Percentiles rank a stretch among this genome's conserved stretches.
phyloP scores from a whole-genome alignment of 2,329 filamentous ascomycete genomes.

The Dactylellina haptotyla region DNA sequence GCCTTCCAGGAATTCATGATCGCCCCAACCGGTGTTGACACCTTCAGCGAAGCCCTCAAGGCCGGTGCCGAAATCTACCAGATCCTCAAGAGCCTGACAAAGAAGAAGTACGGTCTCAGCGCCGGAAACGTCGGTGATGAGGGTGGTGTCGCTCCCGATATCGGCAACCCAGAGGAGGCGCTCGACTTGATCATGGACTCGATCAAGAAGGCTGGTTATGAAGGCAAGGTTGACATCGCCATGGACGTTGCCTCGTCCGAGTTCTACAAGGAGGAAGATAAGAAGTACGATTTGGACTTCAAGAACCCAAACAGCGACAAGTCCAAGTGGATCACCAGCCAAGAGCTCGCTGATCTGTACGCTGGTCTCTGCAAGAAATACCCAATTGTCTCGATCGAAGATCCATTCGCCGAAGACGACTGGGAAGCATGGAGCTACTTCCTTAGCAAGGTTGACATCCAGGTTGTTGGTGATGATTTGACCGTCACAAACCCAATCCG shows the following conservation, averaged over 20 bases:
- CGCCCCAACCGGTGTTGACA: slow-evolving; percentile 81
- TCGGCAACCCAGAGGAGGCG: slow-evolving; percentile 95
- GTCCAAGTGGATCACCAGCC: slow-evolving; percentile 98
- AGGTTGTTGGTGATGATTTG: slow-evolving; percentile 96
- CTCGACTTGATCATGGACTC: slow-evolving; percentile 94
- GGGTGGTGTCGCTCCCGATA: slow-evolving; percentile 99
- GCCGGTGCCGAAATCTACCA: slow-evolving; percentile 98
- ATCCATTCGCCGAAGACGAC: slow-evolving; percentile 99
- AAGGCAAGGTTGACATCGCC: slow-evolving; percentile 94
- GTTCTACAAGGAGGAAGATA: slow-evolving; percentile 96
- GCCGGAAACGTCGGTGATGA: slow-evolving; percentile 99
- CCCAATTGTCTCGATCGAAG: slow-evolving; percentile 98
- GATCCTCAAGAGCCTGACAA: slow-evolving; percentile 92
- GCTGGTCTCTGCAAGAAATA: slow-evolving; percentile 89
- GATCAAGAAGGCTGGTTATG: slow-evolving; percentile 95
- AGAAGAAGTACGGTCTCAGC: slow-evolving; percentile 99
- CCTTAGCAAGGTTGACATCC: slow-evolving; percentile 98
- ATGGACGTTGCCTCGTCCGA: slow-evolving; percentile 99
- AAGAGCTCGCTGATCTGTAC: slow-evolving; percentile 94
- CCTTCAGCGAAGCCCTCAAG: slow-evolving; percentile 95
- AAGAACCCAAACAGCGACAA: slow-evolving; percentile 99
- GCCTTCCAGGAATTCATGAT: slow-evolving; percentile 99
- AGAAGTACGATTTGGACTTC: slow-evolving; percentile 99
- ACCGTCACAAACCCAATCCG: slow-evolving; percentile 98
- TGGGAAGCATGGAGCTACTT: slow-evolving; percentile 99